Conservation (phyloP, 2,329 filamentous ascomycete species). For the Aspergillus sp. region DNA sequence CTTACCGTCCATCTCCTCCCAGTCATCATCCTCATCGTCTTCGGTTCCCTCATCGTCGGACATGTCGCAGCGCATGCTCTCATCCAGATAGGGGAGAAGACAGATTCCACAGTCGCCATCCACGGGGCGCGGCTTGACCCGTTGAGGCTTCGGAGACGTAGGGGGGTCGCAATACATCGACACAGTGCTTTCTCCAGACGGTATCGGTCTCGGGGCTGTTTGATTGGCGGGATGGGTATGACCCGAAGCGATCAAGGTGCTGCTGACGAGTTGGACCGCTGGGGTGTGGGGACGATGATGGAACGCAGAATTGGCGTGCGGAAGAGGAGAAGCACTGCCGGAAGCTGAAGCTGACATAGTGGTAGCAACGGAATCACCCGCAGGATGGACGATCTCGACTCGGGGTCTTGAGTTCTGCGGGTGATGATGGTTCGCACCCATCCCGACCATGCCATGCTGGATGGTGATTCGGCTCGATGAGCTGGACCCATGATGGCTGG, state of each 20-base stretch:
- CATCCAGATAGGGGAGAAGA: neutral
- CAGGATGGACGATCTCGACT: neutral
- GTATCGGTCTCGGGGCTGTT: neutral
- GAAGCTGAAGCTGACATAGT: neutral
- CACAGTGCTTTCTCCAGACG: neutral
- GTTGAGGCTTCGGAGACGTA: neutral
- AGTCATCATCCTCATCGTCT: neutral
- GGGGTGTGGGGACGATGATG: neutral
- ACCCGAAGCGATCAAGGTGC: neutral
- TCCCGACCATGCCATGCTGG: neutral
- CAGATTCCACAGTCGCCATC: slow-evolving; percentile 16
- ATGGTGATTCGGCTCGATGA: neutral
- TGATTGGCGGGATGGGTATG: neutral
- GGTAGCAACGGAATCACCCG: neutral
- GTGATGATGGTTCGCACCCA: neutral
- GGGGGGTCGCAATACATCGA: too few relatives aligned
- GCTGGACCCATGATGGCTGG: neutral
- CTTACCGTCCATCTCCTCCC: neutral
- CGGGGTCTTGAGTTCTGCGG: neutral
- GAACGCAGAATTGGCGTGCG: neutral
- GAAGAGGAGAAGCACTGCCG: too few relatives aligned
- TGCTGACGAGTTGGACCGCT: neutral
- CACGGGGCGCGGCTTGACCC: slow-evolving; percentile 1
- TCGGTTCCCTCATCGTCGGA: neutral
- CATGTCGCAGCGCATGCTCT: neutral